These are phyloP conservation scores for Coffea humblotiana DNA, from an alignment of 305 asterid genomes.

Conservation along the genomic window DNA sequence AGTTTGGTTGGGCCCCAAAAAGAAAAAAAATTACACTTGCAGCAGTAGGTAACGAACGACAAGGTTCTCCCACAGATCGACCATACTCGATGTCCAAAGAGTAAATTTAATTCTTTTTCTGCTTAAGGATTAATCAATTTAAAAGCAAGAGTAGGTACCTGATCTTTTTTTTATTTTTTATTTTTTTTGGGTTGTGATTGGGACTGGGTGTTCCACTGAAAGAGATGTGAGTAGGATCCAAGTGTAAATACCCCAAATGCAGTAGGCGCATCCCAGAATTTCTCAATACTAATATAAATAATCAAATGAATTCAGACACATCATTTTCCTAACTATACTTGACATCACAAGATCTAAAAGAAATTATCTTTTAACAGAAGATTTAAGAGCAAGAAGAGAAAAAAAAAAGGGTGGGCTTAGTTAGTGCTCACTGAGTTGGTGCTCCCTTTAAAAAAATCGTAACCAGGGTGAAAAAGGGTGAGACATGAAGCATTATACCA, in stretches of 20 bases:
- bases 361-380: constrained; percentile 29
- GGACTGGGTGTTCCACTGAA: constrained; percentile 24
- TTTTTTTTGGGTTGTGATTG: neutral
- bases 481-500: constrained; percentile 8
- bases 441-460: constrained; percentile 16
- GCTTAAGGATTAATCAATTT: neutral
- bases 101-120: neutral
- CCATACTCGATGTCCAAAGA: neutral
- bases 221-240: constrained; percentile 26
- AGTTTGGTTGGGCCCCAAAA: neutral
- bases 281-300: neutral
- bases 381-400: neutral
- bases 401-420: constrained; percentile 26
- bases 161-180: too few relatives aligned
- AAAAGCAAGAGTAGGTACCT: neutral
- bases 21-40: too few relatives aligned
- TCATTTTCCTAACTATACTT: constrained; percentile 43
- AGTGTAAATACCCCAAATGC: constrained; percentile 13
- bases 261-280: constrained; percentile 4
- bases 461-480: constrained; percentile 20
- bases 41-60: too few relatives aligned
- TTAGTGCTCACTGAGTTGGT: constrained; percentile 49
- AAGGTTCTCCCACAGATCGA: neutral
- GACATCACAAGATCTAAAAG: constrained; percentile 39
- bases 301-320: constrained; percentile 31